These are phyloP conservation scores for Bassia scoparia DNA, from an alignment of 148 eudicot genomes.

Conservation along the genomic window DNA sequence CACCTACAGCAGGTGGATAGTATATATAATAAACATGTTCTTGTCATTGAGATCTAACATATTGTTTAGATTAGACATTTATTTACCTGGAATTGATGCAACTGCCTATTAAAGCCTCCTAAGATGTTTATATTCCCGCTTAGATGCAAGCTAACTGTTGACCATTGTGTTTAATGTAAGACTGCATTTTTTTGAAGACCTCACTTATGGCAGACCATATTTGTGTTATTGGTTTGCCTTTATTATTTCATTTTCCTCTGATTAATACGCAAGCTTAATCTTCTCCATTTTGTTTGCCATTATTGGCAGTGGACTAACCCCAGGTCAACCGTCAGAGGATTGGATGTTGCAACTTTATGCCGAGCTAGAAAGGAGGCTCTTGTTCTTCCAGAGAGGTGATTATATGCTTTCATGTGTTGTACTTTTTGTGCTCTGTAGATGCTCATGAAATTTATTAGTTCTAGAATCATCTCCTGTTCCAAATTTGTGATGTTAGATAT, in stretches of 20 bases:
- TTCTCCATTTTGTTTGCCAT: slow-evolving; percentile 21
- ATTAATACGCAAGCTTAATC: neutral
- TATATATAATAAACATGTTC: neutral
- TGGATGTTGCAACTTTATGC: slow-evolving; percentile 42
- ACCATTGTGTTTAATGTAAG: neutral
- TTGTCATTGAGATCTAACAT: neutral
- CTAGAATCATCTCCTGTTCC: too few relatives aligned
- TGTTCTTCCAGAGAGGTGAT: slow-evolving; percentile 54
- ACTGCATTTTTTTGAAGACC: neutral
- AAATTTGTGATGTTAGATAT: too few relatives aligned
- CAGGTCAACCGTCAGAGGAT: slow-evolving; percentile 23
- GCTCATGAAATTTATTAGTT: neutral
- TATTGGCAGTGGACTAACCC: slow-evolving; percentile 21
- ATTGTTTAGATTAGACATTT: neutral
- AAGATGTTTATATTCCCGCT: neutral
- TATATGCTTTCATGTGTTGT: neutral
- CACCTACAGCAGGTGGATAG: neutral
- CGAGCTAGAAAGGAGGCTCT: slow-evolving; percentile 58
- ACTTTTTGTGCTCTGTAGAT: neutral
- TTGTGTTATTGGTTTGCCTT: neutral
- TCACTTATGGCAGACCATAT: neutral
- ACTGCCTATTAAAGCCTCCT: neutral
- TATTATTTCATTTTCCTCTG: neutral
- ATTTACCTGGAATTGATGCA: neutral
- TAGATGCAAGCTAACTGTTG: neutral